These are phyloP conservation scores for Emmonsiellopsis sp. DNA, from an alignment of 2,329 filamentous ascomycete genomes.

Conservation along the genomic window DNA sequence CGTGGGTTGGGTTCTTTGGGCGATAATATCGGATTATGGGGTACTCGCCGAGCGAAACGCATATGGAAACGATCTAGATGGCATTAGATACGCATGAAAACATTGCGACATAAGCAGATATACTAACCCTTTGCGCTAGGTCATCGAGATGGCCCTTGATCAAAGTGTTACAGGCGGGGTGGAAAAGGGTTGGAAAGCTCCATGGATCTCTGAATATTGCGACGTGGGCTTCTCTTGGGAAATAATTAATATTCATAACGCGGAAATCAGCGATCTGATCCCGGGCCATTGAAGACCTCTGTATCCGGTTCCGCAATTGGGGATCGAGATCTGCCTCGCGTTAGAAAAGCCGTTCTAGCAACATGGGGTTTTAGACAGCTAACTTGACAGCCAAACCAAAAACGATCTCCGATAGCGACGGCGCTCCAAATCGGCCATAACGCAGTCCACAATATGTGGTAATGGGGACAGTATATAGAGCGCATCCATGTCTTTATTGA, in stretches of 20 bases:
- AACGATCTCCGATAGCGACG: conserved; percentile 69
- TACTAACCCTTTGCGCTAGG: conserved; percentile 71
- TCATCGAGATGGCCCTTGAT: conserved; percentile 74
- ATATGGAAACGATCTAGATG: conserved; percentile 67
- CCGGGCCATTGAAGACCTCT: conserved; percentile 57
- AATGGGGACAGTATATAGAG: conserved; percentile 84
- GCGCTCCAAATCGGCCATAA: conserved; percentile 84
- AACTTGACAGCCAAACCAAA: conserved; percentile 73
- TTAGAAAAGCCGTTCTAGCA: background rate
- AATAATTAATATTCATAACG: conserved; percentile 80
- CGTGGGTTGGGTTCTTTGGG: conserved; percentile 65
- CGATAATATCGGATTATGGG: conserved; percentile 87
- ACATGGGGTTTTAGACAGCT: conserved; percentile 16
- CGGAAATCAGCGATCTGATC: conserved; percentile 71
- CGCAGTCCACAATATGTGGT: conserved; percentile 81
- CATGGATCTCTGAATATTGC: conserved; percentile 89
- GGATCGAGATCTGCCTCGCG: conserved; percentile 53
- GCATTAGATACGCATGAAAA: background rate
- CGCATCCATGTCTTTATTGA: conserved; percentile 85
- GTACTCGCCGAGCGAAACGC: conserved; percentile 86
- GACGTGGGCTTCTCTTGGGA: conserved; percentile 80
- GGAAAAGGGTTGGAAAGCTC: conserved; percentile 89
- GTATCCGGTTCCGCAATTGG: conserved; percentile 61
- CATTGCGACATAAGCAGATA: background rate
- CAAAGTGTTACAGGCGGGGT: conserved; percentile 77